Conservation (phyloP, 1,284 basidiomycete genomes). For the Ustilago crameri region DNA sequence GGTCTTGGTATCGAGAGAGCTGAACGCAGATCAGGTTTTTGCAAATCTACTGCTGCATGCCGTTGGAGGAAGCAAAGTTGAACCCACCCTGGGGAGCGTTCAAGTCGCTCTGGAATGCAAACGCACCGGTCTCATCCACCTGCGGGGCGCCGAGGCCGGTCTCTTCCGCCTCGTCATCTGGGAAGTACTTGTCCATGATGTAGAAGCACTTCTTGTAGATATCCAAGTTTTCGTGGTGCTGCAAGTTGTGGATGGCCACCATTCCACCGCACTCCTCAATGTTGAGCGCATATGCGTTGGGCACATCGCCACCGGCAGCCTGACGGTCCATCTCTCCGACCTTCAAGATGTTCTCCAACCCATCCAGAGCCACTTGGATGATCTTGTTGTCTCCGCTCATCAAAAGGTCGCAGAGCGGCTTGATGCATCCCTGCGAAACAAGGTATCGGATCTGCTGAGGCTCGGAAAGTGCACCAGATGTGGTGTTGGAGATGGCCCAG, state of each 20-base stretch:
- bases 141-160: slow-evolving; percentile 81
- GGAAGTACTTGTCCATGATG: slow-evolving; percentile 73
- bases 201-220: slow-evolving; percentile 99
- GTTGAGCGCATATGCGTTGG: slow-evolving; percentile 92
- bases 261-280: slow-evolving; percentile 98
- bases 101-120: slow-evolving; percentile 76
- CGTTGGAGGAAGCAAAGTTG: slow-evolving; percentile 60
- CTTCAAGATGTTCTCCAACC: slow-evolving; percentile 97
- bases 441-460: slow-evolving; percentile 98
- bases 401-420: slow-evolving; percentile 94
- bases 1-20: slow-evolving; percentile 22
- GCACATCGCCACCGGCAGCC: slow-evolving; percentile 81
- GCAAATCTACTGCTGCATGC: slow-evolving; percentile 54
- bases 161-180: slow-evolving; percentile 70
- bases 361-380: slow-evolving; percentile 96
- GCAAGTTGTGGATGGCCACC: slow-evolving; percentile 94
- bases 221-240: slow-evolving; percentile 99
- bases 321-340: slow-evolving; percentile 96
- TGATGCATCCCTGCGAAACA: slow-evolving; percentile 96
- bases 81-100: slow-evolving; percentile 66
- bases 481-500: slow-evolving; percentile 99
- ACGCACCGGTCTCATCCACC: slow-evolving; percentile 84
- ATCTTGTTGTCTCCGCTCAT: slow-evolving; percentile 99
- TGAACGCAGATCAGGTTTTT: neutral
- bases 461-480: slow-evolving; percentile 95